Conservation (phyloP, 1,284 basidiomycete species). For the Malassezia obtusa region DNA sequence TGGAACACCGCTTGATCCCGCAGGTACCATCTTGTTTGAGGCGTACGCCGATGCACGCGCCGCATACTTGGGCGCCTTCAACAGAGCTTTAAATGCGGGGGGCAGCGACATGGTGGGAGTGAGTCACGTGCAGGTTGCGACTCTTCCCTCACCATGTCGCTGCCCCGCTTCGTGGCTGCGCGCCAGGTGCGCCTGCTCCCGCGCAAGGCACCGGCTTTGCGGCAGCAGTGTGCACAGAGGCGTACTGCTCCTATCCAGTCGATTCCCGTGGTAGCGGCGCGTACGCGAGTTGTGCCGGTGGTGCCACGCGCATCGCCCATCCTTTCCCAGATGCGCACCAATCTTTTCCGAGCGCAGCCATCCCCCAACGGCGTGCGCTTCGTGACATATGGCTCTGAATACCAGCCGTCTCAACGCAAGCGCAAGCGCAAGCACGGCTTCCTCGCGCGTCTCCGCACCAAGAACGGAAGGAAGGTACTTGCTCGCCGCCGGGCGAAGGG, state of each 20-base stretch:
- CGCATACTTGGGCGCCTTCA: constrained; percentile 61
- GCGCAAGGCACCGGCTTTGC: not conserved
- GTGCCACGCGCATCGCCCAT: constrained; percentile 1
- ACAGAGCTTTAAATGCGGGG: constrained; percentile 59
- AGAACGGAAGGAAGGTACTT: constrained; percentile 60
- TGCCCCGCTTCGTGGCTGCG: constrained; percentile 8
- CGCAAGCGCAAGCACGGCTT: constrained; percentile 82
- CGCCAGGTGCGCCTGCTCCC: constrained; percentile 7
- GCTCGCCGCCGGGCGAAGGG: constrained; percentile 34
- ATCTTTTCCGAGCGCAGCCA: not conserved
- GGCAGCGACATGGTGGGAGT: constrained; percentile 32
- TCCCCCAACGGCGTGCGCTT: constrained; percentile 6
- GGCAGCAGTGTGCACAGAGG: not conserved
- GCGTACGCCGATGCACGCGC: constrained; percentile 56
- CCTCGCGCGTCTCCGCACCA: constrained; percentile 59
- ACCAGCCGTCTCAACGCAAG: constrained; percentile 77
- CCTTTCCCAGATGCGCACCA: constrained; percentile 3
- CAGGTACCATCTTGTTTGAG: constrained; percentile 22
- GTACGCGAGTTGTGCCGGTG: not conserved
- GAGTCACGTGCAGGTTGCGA: constrained; percentile 3
- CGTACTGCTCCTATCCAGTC: not conserved
- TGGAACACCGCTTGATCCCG: constrained; percentile 53
- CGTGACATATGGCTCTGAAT: constrained; percentile 59
- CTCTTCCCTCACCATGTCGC: not conserved
- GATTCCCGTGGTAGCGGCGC: not conserved